A percentile compares a stretch with the other conserved stretches of the same genome.
Conservation (phyloP, 768 basidiomycete species). For the Collybia sp. region DNA sequence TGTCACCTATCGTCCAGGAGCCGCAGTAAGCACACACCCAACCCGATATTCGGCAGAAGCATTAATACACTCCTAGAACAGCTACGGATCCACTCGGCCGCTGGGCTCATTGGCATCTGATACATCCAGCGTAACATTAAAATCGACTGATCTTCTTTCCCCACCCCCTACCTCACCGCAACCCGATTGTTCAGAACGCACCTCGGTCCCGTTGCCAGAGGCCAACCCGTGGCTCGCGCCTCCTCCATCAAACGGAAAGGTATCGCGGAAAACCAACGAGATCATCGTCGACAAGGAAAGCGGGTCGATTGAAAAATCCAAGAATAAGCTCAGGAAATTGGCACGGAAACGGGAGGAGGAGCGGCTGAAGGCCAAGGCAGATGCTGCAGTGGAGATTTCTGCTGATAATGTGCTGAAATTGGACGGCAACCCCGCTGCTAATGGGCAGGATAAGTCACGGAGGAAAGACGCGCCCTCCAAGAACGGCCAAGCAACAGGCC, state of each 20-base stretch:
- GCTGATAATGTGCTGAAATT: slow-evolving; percentile 44
- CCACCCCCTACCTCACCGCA: slow-evolving; percentile 29
- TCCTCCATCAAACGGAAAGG: slow-evolving; percentile 28
- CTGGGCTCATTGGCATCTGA: slow-evolving; percentile 38
- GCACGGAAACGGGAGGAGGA: slow-evolving; percentile 51
- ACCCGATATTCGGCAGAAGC: not conserved
- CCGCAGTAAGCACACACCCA: slow-evolving; percentile 20
- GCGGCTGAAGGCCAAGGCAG: slow-evolving; percentile 58
- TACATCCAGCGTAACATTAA: slow-evolving; percentile 65
- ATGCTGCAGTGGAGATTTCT: slow-evolving; percentile 78
- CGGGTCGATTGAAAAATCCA: slow-evolving; percentile 55
- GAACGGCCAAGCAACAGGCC: slow-evolving; percentile 33
- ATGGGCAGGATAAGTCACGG: slow-evolving; percentile 30
- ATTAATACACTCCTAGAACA: slow-evolving; percentile 9
- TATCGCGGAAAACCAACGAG: slow-evolving; percentile 69
- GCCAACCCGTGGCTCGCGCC: slow-evolving; percentile 82
- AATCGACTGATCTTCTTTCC: slow-evolving; percentile 48
- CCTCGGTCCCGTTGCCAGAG: slow-evolving; percentile 12
- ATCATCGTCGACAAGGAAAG: slow-evolving; percentile 68
- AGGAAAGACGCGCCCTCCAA: slow-evolving; percentile 34
- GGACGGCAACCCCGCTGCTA: slow-evolving; percentile 11
- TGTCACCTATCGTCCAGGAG: slow-evolving; percentile 55
- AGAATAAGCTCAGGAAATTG: slow-evolving; percentile 70
- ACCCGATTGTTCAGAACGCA: slow-evolving; percentile 3
- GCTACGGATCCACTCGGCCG: slow-evolving; percentile 12